phyloP scores from a whole-genome alignment of 164 flowering plant species.

The Buxus sempervirens region DNA sequence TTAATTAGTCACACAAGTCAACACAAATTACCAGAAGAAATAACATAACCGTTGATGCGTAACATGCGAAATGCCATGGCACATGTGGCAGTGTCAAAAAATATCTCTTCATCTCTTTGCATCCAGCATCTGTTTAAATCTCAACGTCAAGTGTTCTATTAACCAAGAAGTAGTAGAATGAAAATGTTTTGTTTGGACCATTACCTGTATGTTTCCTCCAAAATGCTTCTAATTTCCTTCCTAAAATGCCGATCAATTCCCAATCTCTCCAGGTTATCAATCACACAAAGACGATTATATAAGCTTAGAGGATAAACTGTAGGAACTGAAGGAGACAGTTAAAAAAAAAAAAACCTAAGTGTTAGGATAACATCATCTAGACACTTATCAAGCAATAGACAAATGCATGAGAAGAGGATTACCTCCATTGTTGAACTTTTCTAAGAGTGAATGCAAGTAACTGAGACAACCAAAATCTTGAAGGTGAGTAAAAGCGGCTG shows the following conservation, averaged over 20 bases:
- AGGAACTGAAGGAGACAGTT: slow-evolving; percentile 60
- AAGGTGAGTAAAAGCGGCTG: slow-evolving; percentile 57
- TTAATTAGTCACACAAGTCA: neutral
- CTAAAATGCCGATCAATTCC: slow-evolving; percentile 70
- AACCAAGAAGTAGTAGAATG: neutral
- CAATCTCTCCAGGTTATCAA: slow-evolving; percentile 60
- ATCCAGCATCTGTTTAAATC: slow-evolving; percentile 57
- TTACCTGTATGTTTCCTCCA: slow-evolving; percentile 74
- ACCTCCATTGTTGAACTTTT: slow-evolving; percentile 71
- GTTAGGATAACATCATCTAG: neutral
- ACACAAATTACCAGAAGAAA: slow-evolving; percentile 48
- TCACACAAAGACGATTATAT: slow-evolving; percentile 52
- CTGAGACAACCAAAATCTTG: slow-evolving; percentile 49
- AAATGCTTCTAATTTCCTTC: slow-evolving; percentile 43
- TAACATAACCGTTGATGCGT: slow-evolving; percentile 60
- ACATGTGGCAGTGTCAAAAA: slow-evolving; percentile 44
- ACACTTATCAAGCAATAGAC: neutral
- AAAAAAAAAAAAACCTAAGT: slow-evolving; percentile 1
- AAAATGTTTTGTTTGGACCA: neutral
- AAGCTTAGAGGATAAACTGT: slow-evolving; percentile 60
- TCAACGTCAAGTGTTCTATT: slow-evolving; percentile 5
- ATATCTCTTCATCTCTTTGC: slow-evolving; percentile 68
- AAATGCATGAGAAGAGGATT: slow-evolving; percentile 13
- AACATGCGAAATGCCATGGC: slow-evolving; percentile 75
- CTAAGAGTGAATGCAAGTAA: slow-evolving; percentile 54